Base-by-base conservation (phyloP, 495 filamentous ascomycete genomes). In the Sporormia fimetaria region DNA sequence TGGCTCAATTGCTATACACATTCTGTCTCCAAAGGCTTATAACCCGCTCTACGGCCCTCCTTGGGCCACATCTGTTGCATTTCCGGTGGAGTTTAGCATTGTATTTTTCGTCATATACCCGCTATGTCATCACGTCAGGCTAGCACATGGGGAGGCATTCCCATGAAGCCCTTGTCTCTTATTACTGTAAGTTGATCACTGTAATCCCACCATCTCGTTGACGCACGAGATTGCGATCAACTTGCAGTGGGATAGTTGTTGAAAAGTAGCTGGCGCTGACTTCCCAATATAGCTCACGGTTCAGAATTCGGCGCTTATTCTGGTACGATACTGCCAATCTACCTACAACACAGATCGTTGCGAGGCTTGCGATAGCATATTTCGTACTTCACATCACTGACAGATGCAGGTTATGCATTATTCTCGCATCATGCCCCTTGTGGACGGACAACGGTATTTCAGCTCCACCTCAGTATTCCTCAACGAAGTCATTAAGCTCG, bases 401-500 rank as follows among this genome's bases (percentile, higher is more conserved):
- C n/a, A n/a, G n/a, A n/a, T 11, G 2, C 57, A 84, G 81, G 70
- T 95, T 26, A 77, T 87, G 66, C 88, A 94, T 65, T 95, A 95
- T 57, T 94, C 87, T 9, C 73, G 87, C 49, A 73, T 87, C 29
- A 98, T 98, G 90, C 80, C 84, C 4, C 69, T 76, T 14, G 72
- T 75, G 22, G 75, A 76, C 51, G 81, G 83, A 35, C 84, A 83
- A 47, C 78, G 87, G 57, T 98, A 94, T 62, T 78, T 87, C 46
- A 76, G 88, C 20, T 95, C 87, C 11, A 95, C 90, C 18, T 88
- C 90, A 10, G 88, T 98, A 14, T 82, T 98, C 55, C 65, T 95
- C 28, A 93, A 87, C 56, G 90, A 98, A 63, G 73, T 94, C 34
- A 70, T 94, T 48, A 98, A 98, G 63, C 70, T 98, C 21, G 71